Evolutionary conservation across 1,284 basidiomycete species (phyloP), one percentile per base, ranked within the genome.

Genomic region (Lentinula novae-zelandiae): DNA sequence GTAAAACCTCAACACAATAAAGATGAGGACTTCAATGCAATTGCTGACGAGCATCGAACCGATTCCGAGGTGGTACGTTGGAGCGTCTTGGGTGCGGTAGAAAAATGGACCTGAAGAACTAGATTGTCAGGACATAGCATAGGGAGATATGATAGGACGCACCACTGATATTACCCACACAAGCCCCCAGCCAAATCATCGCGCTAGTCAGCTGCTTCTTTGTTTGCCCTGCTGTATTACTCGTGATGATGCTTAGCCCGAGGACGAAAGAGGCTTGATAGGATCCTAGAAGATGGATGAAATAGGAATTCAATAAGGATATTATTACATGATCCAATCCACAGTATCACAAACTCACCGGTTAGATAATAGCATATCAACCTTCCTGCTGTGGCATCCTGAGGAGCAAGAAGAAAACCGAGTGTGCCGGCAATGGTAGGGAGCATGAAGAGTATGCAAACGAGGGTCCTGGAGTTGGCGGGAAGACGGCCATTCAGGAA

Each of bases 151-250:
- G 0, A 10, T 10, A 52, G 42, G 2, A 55, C 63, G 31, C 17
- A 64, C 63, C 63, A 51, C 62, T 61, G 39, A 67, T 67, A 46
- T 67, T 67, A 1, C 66, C 66, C 3, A 67, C 60, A 46, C 66
- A 67, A 17, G 62, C 65, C 10, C 67, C 67, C 12, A 67, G 38
- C 62, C 64, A 67, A 40, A 67, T 66, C 59, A 66, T 58, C 20
- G 64, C 67, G 42, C 60, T 65, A 22, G 67, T 65, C n/a, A 67
- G 31, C 58, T 65, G 63, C 53, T 68, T 68, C 50, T 68, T 68
- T 10, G 67, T 68, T 40, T 68, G 67, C 4, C 67, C 67, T 15
- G 61, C 67, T 5, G 63, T 62, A 51, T 68, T 68, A 31, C 62
- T 62, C 12, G 66, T 66, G 53, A 68, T 62, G n/a, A 68, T 51